A percentile compares a stretch with the other conserved stretches of the same genome.
phyloP scores from a whole-genome alignment of 768 basidiomycete species.

The Clavulina sp. region DNA sequence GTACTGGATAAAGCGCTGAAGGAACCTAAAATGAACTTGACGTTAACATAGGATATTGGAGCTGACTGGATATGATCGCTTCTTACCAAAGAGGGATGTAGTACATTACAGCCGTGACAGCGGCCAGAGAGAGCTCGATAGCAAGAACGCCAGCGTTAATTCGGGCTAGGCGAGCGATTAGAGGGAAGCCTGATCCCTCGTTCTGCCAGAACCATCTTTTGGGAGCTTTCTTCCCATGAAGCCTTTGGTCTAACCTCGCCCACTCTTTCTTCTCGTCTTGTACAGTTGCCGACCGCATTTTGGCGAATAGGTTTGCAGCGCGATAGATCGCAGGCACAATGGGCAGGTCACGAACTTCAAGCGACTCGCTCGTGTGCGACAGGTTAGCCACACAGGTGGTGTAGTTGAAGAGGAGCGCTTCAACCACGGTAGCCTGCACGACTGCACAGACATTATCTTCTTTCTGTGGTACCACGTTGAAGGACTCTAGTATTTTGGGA shows the following conservation, averaged over 20 bases:
- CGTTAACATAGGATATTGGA: too few relatives aligned
- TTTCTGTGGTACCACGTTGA: slow-evolving; percentile 47
- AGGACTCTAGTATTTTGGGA: slow-evolving; percentile 40
- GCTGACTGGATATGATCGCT: too few relatives aligned
- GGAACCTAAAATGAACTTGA: too few relatives aligned
- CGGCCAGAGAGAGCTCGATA: slow-evolving; percentile 33
- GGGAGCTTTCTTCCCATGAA: slow-evolving; percentile 41
- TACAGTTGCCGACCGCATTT: slow-evolving; percentile 30
- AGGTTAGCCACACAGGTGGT: slow-evolving; percentile 78
- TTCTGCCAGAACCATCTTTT: not conserved
- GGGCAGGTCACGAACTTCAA: slow-evolving; percentile 80
- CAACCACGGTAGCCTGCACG: slow-evolving; percentile 18
- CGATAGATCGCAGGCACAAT: slow-evolving; percentile 64
- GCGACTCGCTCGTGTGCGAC: slow-evolving; percentile 49
- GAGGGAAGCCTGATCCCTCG: slow-evolving; percentile 42
- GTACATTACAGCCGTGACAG: slow-evolving; percentile 41
- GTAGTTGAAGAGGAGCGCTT: slow-evolving; percentile 64
- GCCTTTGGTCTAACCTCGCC: slow-evolving; percentile 27
- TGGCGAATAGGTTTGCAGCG: slow-evolving; percentile 33
- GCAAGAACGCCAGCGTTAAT: slow-evolving; percentile 32
- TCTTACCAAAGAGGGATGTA: slow-evolving; percentile 38
- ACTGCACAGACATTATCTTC: slow-evolving; percentile 62
- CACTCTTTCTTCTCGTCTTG: not conserved
- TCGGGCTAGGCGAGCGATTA: slow-evolving; percentile 42
- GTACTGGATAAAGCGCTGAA: slow-evolving; percentile 21